Conservation (phyloP, 2,329 filamentous ascomycete genomes). For the Apiospora malaysiana region DNA sequence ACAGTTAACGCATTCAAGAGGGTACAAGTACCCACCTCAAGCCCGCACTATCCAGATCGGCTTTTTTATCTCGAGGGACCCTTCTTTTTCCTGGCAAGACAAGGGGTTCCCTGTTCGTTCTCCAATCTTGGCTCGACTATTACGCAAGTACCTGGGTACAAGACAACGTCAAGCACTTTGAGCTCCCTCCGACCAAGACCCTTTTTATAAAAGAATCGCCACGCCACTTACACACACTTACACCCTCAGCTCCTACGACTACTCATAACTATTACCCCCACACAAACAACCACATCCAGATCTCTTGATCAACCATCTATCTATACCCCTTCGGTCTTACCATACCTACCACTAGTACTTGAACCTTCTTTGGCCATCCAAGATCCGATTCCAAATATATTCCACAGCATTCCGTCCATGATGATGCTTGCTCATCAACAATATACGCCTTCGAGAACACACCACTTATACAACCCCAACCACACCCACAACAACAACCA, state of each 20-base stretch:
- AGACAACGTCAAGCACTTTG: too few species aligned
- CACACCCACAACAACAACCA: conserved; percentile 20
- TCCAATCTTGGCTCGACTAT: background rate
- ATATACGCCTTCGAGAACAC: conserved; percentile 33
- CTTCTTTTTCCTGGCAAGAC: background rate
- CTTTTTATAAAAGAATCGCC: conserved; percentile 19
- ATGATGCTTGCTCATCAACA: conserved; percentile 40
- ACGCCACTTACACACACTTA: conserved; percentile 25
- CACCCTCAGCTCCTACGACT: conserved; percentile 35
- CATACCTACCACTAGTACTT: background rate
- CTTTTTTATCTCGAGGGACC: conserved; percentile 13
- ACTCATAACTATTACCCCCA: conserved; percentile 26
- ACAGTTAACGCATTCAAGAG: background rate
- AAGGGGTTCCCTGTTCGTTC: background rate
- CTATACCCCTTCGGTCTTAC: background rate
- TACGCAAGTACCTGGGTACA: background rate
- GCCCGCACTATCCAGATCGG: background rate
- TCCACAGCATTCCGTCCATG: conserved; percentile 22
- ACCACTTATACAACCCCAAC: conserved; percentile 27
- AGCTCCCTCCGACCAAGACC: background rate
- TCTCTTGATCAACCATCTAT: background rate
- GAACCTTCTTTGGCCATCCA: background rate
- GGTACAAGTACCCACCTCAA: conserved; percentile 10
- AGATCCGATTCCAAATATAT: conserved; percentile 19
- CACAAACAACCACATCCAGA: conserved; percentile 28